Conservation (phyloP, 139 green algal species). For the Closterium sp. region DNA sequence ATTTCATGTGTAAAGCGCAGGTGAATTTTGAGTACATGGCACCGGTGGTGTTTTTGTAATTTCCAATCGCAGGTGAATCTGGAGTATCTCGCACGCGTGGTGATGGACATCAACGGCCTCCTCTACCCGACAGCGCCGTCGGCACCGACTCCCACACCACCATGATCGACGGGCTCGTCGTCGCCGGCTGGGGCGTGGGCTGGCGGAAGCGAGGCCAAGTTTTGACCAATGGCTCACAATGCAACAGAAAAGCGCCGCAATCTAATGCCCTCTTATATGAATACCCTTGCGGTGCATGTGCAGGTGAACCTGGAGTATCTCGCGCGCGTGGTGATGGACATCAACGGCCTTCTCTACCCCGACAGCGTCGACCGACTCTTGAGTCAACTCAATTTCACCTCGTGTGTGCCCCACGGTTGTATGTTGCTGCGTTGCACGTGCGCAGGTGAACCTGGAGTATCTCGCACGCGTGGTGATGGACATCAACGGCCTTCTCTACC, state of each 20-base stretch:
- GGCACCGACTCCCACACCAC: slow-evolving; percentile 55
- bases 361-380: slow-evolving; percentile 51
- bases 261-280: no score
- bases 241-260: no score
- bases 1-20: neutral
- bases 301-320: slow-evolving; percentile 58
- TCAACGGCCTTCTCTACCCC: slow-evolving; percentile 38
- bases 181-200: slow-evolving; percentile 41
- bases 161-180: slow-evolving; percentile 53
- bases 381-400: no score
- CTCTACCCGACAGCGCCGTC: slow-evolving; percentile 46
- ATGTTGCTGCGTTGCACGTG: neutral
- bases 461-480: slow-evolving; percentile 45
- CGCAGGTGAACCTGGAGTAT: slow-evolving; percentile 58
- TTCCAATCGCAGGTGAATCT: slow-evolving; percentile 57
- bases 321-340: slow-evolving; percentile 41
- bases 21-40: neutral
- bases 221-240: no score
- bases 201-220: no score
- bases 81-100: slow-evolving; percentile 52
- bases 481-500: slow-evolving; percentile 41
- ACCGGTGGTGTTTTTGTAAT: no score
- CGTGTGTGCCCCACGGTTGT: no score
- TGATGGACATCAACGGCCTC: slow-evolving; percentile 35
- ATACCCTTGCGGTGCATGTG: neutral